phyloP scores from a whole-genome alignment of 345 rosid genomes.

The Physaria fendleri region DNA sequence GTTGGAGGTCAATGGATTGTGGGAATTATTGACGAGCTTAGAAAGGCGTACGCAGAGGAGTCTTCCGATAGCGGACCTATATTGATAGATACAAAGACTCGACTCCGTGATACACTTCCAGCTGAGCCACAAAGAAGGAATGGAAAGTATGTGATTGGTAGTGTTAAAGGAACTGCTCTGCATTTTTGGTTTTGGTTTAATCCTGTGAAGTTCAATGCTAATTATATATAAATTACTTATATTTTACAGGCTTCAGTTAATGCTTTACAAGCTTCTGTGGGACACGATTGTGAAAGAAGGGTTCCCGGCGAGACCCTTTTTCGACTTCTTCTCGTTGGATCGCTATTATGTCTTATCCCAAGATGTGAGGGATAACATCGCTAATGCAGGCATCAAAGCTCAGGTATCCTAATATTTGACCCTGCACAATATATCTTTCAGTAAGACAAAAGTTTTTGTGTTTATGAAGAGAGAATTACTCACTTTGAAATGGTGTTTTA shows the following conservation, averaged over 20 bases:
- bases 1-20: slow-evolving; percentile 58
- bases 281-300: slow-evolving; percentile 47
- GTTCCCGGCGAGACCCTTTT: slow-evolving; percentile 47
- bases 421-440: not conserved
- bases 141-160: slow-evolving; percentile 44
- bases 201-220: not conserved
- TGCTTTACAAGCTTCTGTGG: slow-evolving; percentile 85
- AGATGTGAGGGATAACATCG: slow-evolving; percentile 48
- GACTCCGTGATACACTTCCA: slow-evolving; percentile 52
- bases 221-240: not conserved
- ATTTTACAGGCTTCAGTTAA: slow-evolving; percentile 58
- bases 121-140: slow-evolving; percentile 74
- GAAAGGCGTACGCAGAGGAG: slow-evolving; percentile 35
- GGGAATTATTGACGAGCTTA: slow-evolving; percentile 72
- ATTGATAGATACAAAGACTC: slow-evolving; percentile 69
- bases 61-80: slow-evolving; percentile 38
- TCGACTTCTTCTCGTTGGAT: slow-evolving; percentile 53
- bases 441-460: not conserved
- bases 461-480: not conserved
- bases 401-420: slow-evolving; percentile 35
- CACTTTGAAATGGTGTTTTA: not conserved
- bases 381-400: slow-evolving; percentile 48
- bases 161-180: not conserved
- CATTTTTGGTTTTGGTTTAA: not conserved
- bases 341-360: slow-evolving; percentile 38